Evolutionary conservation across 1,139 yeast genomes (phyloP).

Genomic region (Yamadazyma dendronema): DNA sequence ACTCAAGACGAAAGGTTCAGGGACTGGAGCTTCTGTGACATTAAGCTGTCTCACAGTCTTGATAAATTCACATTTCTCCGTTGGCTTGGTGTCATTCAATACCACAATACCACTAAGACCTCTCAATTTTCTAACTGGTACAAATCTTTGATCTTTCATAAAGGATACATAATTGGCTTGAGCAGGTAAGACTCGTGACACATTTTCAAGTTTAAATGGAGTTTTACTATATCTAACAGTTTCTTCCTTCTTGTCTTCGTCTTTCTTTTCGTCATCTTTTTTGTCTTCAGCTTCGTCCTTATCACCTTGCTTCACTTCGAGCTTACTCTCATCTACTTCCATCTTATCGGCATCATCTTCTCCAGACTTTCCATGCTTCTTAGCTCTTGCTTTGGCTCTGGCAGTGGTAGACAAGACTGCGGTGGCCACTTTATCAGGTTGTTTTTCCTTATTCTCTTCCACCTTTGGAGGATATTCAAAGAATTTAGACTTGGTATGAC

Average conservation of each 20-base stretch:
- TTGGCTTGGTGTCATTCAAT: conserved; percentile 68
- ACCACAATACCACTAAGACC: conserved; percentile 83
- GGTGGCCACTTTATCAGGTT: conserved; percentile 85
- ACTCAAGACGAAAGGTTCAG: conserved; percentile 73
- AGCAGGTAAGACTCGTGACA: conserved; percentile 88
- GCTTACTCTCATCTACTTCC: conserved; percentile 27
- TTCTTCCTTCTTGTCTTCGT: conserved; percentile 23
- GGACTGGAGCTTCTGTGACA: conserved; percentile 85
- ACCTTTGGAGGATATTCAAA: conserved; percentile 90
- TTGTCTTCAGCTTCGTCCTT: conserved; percentile 22
- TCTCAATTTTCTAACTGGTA: conserved; percentile 78
- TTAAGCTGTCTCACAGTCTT: conserved; percentile 84
- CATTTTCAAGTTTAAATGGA: conserved; percentile 69
- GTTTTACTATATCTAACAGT: conserved; percentile 49
- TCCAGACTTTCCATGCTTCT: conserved; percentile 57
- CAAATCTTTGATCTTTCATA: conserved; percentile 70
- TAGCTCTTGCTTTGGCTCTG: conserved; percentile 89
- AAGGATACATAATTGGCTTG: conserved; percentile 85
- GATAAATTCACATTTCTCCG: conserved; percentile 63
- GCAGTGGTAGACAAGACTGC: conserved; percentile 94
- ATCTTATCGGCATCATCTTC: conserved; percentile 19
- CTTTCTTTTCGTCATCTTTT: conserved; percentile 21
- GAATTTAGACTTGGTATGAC: conserved; percentile 75
- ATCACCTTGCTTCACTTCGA: conserved; percentile 17
- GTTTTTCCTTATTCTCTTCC: conserved; percentile 77